Base-by-base conservation (phyloP, 1,139 yeast genomes). In the Kodamaea plutei region DNA sequence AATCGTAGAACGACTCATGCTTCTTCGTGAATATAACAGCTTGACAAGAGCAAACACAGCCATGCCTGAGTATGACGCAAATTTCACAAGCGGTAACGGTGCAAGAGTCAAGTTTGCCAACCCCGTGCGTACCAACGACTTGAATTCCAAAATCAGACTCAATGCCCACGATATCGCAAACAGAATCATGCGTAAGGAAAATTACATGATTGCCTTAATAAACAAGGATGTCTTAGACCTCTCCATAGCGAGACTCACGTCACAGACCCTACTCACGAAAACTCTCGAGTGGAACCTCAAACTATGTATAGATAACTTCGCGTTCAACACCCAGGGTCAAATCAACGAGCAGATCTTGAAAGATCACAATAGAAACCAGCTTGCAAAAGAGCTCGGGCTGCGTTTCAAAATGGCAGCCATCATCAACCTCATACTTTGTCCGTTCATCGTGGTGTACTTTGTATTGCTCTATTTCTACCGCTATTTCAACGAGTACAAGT, bases 121-220 rank as follows among this genome's bases (percentile, higher is more conserved):
- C n/a, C 33, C 41, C 3, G 22, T 56, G 25, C n/a, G n/a, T n/a
- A n/a, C n/a, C n/a, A 70, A 76, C 37, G 84, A 79, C 52, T 65
- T 79, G 34, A 79, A 76, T 37, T 77, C 89, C 0, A 83, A 81
- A 46, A 76, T 79, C 29, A 65, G 89, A 39, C 68, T 91, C 34
- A 91, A 85, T 50, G 95, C 97, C 3, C 96, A 88, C 54, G 94
- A 83, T 48, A 85, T 91, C 35, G 97, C 97, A 9, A 93, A 91
- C 53, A 67, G 98, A 39, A 84, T 91, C 36, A 89, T 91, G 98
- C 69, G 99, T 35, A 83, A 81, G 43, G 98, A 93, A 43, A 91
- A 91, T 52, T 91, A 89, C 52, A 71, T 87, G 65, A 85, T 91
- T 50, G 96, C 96, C 0, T 61, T 91, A 48, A 78, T 85, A 45